Base-by-base conservation (phyloP, 225 moss, liverwort and hornwort genomes). In the Straminergon stramineum region DNA sequence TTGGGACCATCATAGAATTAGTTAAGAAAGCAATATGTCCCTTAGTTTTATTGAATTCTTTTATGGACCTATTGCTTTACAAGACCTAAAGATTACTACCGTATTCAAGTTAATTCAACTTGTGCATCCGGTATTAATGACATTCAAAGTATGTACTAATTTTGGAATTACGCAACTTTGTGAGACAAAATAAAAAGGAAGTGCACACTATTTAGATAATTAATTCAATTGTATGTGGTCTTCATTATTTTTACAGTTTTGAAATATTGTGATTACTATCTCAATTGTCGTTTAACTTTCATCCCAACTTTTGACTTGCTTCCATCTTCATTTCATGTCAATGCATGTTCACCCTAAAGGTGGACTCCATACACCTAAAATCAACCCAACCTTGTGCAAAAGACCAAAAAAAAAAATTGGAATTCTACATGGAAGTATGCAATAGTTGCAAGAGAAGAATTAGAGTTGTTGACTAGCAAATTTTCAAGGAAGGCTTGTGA, bases 121-220 rank as follows among this genome's bases (percentile, higher is more conserved):
- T 19, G 8, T 13, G 1, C 14, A 8, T 39, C 5, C 0, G 0
- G 3, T 52, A 28, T 6, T 45, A 10, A 45, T 17, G 15, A 17
- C 15, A 74, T 6, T 34, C 52, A 21, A 31, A 52, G 13, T 34
- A 13, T 22, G 0, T 14, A 20, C 8, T 13, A 76, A 76, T 76
- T 76, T 76, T 14, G 4, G 0, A 76, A 73, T 73, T 16, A 16
- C 0, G 0, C 52, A 53, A 34, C 3, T 52, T 52, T 77, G 21
- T 0, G 0, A 53, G 13, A 9, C 3, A 14, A 0, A 5, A 0
- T 13, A 5, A 77, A 13, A 35, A 20, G 4, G 14, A 77, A 22
- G 20, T 53, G 5, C 10, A 34, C 4, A 21, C 9, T 52, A 13
- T 22, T 53, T 77, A 51, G 34, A 21, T 21, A 6, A 53, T 77